phyloP scores from a whole-genome alignment of 2,329 filamentous ascomycete genomes.

The Alternaria triticimaculans region DNA sequence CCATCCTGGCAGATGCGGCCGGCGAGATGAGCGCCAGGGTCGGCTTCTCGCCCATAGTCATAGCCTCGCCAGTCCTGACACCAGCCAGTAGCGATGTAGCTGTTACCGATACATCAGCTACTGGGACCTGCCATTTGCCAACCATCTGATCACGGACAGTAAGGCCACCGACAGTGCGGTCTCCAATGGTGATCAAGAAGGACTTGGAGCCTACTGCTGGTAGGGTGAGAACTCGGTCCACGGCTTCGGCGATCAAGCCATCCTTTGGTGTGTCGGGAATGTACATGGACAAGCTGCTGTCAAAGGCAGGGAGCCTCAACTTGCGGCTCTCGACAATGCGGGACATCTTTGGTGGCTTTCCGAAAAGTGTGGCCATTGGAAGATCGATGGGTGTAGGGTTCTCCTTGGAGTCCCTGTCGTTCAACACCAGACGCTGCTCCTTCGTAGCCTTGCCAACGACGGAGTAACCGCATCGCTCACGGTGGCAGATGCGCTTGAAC shows the following conservation, averaged over 20 bases:
- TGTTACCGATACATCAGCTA: constrained; percentile 93
- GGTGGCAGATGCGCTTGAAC: constrained; percentile 71
- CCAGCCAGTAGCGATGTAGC: constrained; percentile 78
- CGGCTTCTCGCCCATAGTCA: constrained; percentile 95
- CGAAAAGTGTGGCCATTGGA: constrained; percentile 87
- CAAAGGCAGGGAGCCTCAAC: constrained; percentile 72
- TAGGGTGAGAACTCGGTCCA: constrained; percentile 80
- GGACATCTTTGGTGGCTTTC: constrained; percentile 82
- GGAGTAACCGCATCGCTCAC: constrained; percentile 92
- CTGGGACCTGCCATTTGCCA: constrained; percentile 92
- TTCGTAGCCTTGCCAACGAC: constrained; percentile 83
- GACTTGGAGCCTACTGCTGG: constrained; percentile 96
- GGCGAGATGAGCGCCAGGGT: constrained; percentile 87
- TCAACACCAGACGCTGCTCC: constrained; percentile 76
- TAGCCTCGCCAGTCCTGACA: constrained; percentile 85
- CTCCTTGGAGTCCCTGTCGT: constrained; percentile 77
- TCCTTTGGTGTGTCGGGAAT: constrained; percentile 63
- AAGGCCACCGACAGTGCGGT: constrained; percentile 88
- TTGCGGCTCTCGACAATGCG: constrained; percentile 74
- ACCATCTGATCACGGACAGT: constrained; percentile 94
- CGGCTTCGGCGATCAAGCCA: constrained; percentile 70
- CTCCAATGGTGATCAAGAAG: constrained; percentile 96
- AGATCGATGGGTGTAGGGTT: constrained; percentile 84
- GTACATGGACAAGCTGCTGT: constrained; percentile 74
- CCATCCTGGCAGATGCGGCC: constrained; percentile 92